Evolutionary conservation across 208 protist species (phyloP).

Genomic region (Leishmania amazonensis): DNA sequence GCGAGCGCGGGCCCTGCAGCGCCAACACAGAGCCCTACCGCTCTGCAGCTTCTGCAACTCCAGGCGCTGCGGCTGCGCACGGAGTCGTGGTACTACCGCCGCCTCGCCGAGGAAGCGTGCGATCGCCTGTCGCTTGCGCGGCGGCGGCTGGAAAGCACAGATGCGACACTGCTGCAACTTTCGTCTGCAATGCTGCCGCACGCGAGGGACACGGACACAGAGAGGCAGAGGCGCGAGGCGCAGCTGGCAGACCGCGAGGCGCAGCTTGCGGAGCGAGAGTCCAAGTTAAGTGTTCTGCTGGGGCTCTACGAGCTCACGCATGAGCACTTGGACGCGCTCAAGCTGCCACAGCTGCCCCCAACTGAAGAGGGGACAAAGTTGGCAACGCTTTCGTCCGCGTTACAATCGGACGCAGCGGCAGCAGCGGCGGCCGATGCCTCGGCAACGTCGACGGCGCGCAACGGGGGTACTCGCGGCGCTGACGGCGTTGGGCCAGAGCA

Average conservation of each 20-base stretch:
- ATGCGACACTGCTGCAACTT: neutral
- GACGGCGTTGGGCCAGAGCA: neutral
- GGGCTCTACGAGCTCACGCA: constrained; percentile 83
- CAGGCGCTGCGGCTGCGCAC: constrained; percentile 77
- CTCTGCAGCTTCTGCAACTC: constrained; percentile 60
- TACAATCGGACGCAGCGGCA: neutral
- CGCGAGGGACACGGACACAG: neutral
- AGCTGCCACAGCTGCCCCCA: constrained; percentile 5
- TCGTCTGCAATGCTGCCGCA: neutral
- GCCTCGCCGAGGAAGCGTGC: constrained; percentile 50
- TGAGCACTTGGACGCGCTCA: constrained; percentile 68
- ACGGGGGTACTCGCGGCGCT: neutral
- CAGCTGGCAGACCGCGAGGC: constrained; percentile 42
- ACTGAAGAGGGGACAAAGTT: neutral
- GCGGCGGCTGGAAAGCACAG: neutral
- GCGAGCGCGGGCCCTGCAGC: neutral
- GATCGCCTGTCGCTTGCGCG: constrained; percentile 6
- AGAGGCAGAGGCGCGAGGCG: constrained; percentile 22
- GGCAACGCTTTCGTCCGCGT: neutral
- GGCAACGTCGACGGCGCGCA: neutral
- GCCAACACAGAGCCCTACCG: constrained; percentile 24
- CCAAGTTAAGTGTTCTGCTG: constrained; percentile 70
- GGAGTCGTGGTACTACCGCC: constrained; percentile 54
- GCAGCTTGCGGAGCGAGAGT: constrained; percentile 57
- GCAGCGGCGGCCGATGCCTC: neutral